Evolutionary conservation across 176 grass and related monocot genomes (phyloP), one percentile per base, ranked within the genome.

Genomic region (Urochloa ruziziensis): DNA sequence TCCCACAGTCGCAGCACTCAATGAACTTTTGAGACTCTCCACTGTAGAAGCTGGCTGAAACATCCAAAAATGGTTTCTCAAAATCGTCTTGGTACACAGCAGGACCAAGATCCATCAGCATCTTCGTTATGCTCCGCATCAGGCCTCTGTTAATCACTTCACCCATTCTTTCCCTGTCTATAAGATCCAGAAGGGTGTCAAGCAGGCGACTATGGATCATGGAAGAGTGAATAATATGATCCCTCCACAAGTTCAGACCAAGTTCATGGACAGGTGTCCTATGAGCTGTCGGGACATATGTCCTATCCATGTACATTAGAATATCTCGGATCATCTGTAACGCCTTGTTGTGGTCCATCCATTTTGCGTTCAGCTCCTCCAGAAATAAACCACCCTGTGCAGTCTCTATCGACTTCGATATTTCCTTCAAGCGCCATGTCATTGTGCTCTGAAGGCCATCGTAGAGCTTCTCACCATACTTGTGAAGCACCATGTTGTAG

Each of bases 401-500:
- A 40, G 88, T 82, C 72, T 97, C 94, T 83, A 97, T 91, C 0
- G 62, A 90, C 80, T 91, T 91, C 33, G 94, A 91, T 70, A 92
- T 94, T 80, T 90, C 88, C 84, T 94, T 91, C 48, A 97, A 79
- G 51, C 89, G 94, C 88, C 86, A 78, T 29, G 92, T 92, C 88
- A 97, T 87, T 23, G 94, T 94, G 29, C 14, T 84, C 57, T 92
- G 83, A 28, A 97, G 88, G 18, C 94, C 90, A 1, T 85, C 76
- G 54, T 97, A 97, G 28, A 97, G 86, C 83, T 92, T 97, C 82
- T 94, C 94, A 0, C 94, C 92, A 17, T 94, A 97, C 78, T 94
- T 97, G 90, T 97, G 94, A 78, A 97, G 92, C 69, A 97, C 94
- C 94, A 97, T 94, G 69, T 97, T 97, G 91, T 97, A 97, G 49